These are phyloP conservation scores for Brassica nigra DNA, from an alignment of 345 rosid species.

Conservation along the genomic window DNA sequence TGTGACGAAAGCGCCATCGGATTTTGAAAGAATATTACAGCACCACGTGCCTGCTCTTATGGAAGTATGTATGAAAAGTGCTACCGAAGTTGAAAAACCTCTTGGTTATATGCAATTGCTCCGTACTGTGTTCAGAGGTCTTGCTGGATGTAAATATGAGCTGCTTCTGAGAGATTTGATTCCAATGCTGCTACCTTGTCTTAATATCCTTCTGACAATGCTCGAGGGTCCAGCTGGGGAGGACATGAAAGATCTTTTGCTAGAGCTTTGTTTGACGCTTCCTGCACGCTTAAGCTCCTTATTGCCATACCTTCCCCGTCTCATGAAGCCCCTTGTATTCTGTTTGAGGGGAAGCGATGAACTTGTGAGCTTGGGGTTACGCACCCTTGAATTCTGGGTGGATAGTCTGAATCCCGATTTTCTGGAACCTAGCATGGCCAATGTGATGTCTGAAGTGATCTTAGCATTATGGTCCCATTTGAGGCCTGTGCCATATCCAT, in stretches of 20 bases:
- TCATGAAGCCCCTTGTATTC: slow-evolving; percentile 91
- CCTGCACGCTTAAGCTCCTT: slow-evolving; percentile 98
- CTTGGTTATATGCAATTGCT: slow-evolving; percentile 93
- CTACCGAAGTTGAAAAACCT: slow-evolving; percentile 91
- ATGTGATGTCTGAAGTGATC: slow-evolving; percentile 94
- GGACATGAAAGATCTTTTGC: slow-evolving; percentile 86
- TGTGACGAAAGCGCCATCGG: slow-evolving; percentile 86
- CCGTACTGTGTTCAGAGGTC: slow-evolving; percentile 83
- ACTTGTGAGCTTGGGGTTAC: slow-evolving; percentile 80
- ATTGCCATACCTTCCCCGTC: slow-evolving; percentile 85
- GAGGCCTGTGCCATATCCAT: slow-evolving; percentile 88
- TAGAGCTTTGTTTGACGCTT: slow-evolving; percentile 88
- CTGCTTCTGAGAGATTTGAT: slow-evolving; percentile 82
- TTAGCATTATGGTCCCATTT: slow-evolving; percentile 96
- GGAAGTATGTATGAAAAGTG: slow-evolving; percentile 95
- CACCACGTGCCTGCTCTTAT: slow-evolving; percentile 93
- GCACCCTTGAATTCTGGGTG: slow-evolving; percentile 98
- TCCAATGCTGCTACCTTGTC: slow-evolving; percentile 87
- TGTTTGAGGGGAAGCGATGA: slow-evolving; percentile 91
- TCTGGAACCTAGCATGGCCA: slow-evolving; percentile 96
- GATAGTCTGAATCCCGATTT: slow-evolving; percentile 98
- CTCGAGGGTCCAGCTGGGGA: slow-evolving; percentile 96
- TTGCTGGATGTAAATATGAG: slow-evolving; percentile 91
- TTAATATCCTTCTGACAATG: slow-evolving; percentile 88
- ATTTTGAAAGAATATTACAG: slow-evolving; percentile 93